These are phyloP conservation scores for Xerocomellus intermedius DNA, from an alignment of 768 basidiomycete species.

Conservation along the genomic window DNA sequence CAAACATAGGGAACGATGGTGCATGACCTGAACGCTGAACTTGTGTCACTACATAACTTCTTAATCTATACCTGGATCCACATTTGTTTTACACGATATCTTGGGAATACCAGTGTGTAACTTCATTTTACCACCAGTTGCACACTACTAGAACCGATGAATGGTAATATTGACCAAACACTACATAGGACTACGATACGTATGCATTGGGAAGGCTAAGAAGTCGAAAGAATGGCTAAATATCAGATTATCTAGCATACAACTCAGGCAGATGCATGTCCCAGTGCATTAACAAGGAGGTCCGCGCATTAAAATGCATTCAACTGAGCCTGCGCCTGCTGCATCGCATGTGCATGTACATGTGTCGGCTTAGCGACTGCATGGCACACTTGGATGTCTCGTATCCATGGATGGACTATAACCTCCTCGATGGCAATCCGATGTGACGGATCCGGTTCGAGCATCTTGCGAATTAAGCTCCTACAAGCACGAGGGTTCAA, in stretches of 20 bases:
- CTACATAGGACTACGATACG: constrained; percentile 22
- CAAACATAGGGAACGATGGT: constrained; percentile 29
- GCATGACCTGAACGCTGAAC: constrained; percentile 20
- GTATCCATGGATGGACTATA: constrained; percentile 75
- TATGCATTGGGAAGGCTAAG: constrained; percentile 5
- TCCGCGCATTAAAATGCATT: constrained; percentile 8
- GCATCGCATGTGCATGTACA: constrained; percentile 66
- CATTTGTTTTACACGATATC: constrained; percentile 8
- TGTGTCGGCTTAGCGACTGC: constrained; percentile 61
- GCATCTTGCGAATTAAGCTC: constrained; percentile 83
- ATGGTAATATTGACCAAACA: constrained; percentile 19
- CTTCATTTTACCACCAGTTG: neutral
- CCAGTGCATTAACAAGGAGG: neutral
- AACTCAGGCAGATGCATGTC: neutral
- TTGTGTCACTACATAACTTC: constrained; percentile 1
- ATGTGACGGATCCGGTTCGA: constrained; percentile 87
- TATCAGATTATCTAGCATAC: neutral
- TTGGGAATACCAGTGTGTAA: constrained; percentile 12
- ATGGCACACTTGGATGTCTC: constrained; percentile 81
- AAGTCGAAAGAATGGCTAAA: constrained; percentile 6
- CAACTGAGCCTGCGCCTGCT: constrained; percentile 52
- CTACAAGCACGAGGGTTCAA: constrained; percentile 84
- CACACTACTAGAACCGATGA: constrained; percentile 4
- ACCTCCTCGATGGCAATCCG: constrained; percentile 79
- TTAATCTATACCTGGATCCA: constrained; percentile 20